Percentiles rank a stretch among this genome's conserved stretches.
phyloP scores from a whole-genome alignment of 257 asterid species.

The Handroanthus guayacan region DNA sequence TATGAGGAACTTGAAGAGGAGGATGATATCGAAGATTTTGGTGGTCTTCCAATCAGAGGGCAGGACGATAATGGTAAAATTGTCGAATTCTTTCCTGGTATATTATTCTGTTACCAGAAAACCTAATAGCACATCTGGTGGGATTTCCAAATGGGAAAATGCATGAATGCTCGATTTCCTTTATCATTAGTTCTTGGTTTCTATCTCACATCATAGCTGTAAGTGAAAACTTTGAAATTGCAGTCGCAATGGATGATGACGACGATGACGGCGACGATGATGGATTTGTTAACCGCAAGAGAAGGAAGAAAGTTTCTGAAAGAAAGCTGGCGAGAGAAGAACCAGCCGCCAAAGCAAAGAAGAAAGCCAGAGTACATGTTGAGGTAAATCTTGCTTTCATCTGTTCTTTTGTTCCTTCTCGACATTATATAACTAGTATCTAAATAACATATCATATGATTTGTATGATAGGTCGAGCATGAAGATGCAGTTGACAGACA shows the following conservation, averaged over 20 bases:
- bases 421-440: neutral
- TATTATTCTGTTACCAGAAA: neutral
- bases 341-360: constrained; percentile 57
- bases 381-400: constrained; percentile 59
- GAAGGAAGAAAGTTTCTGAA: constrained; percentile 51
- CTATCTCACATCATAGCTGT: neutral
- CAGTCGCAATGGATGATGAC: constrained; percentile 54
- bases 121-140: constrained; percentile 3
- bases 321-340: constrained; percentile 63
- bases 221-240: constrained; percentile 7
- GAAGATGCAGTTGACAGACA: constrained; percentile 65
- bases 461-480: constrained; percentile 68
- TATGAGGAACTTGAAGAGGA: constrained; percentile 92
- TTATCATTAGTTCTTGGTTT: constrained; percentile 1
- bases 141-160: constrained; percentile 8
- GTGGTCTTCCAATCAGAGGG: constrained; percentile 46
- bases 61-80: constrained; percentile 52
- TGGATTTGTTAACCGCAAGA: constrained; percentile 48
- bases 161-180: constrained; percentile 7
- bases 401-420: neutral
- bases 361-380: constrained; percentile 71
- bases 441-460: constrained; percentile 18
- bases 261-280: constrained; percentile 51
- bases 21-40: constrained; percentile 90
- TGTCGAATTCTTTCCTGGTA: neutral